Evolutionary conservation across 768 basidiomycete species (phyloP).

Genomic region (Boletus vinaceobasis): DNA sequence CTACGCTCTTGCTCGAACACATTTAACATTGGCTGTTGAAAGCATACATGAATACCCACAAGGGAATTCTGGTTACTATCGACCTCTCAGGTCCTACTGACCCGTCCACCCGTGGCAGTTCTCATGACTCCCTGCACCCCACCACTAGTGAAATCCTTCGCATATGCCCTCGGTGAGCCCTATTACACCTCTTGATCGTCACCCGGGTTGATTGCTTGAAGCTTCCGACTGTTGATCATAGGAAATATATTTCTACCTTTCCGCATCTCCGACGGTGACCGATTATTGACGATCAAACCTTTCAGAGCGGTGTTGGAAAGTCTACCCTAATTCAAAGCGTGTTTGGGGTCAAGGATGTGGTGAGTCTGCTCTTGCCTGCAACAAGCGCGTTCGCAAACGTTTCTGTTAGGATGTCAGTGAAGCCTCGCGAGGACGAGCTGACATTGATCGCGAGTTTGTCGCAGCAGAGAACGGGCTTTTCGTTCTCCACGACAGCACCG

Average conservation of each 20-base stretch:
- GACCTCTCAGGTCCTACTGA: not conserved
- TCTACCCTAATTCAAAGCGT: not conserved
- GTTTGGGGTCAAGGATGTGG: not conserved
- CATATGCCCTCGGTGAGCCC: not conserved
- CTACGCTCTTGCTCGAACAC: not conserved
- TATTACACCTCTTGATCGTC: not conserved
- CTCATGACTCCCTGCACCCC: not conserved
- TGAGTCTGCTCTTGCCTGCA: not conserved
- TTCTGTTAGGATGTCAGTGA: not conserved
- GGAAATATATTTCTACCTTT: not conserved
- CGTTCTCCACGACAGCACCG: not conserved
- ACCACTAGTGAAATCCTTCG: not conserved
- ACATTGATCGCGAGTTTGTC: not conserved
- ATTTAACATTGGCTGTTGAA: too few species aligned
- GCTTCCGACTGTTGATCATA: not conserved
- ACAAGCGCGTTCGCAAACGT: not conserved
- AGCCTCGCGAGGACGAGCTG: not conserved
- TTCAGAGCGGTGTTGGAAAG: not conserved
- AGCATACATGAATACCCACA: not conserved
- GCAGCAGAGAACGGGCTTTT: not conserved
- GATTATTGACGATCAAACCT: not conserved
- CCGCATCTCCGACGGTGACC: not conserved
- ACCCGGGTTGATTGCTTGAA: not conserved
- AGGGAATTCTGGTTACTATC: not conserved
- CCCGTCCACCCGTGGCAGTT: not conserved